These are phyloP conservation scores for Ophiostoma quercus DNA, from an alignment of 2,329 filamentous ascomycete genomes.

Conservation along the genomic window DNA sequence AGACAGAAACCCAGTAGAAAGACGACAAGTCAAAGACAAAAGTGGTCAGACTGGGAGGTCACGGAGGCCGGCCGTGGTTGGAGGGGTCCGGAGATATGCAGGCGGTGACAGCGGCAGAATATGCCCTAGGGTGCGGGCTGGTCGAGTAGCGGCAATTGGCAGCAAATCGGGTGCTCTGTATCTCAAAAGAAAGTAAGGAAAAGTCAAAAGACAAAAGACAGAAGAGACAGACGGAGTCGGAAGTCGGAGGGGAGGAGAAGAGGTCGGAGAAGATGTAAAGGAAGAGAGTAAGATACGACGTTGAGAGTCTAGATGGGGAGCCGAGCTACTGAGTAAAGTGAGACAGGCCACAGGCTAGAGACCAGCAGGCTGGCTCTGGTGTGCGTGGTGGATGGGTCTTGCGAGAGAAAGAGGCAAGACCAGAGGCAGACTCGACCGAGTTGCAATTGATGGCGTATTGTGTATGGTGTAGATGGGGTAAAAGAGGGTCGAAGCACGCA, in stretches of 20 bases:
- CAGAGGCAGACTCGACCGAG: background rate
- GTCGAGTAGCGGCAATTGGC: background rate
- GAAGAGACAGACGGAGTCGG: background rate
- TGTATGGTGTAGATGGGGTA: conserved; percentile 4
- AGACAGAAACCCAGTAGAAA: no score
- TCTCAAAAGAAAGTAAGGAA: no score
- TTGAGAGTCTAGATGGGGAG: background rate
- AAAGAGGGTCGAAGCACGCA: background rate
- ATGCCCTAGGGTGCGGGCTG: background rate
- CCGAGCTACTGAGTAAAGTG: background rate
- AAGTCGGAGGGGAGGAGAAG: background rate
- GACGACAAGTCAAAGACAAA: background rate
- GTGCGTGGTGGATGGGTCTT: background rate
- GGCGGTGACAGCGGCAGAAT: background rate
- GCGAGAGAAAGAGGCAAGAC: background rate
- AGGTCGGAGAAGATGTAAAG: background rate
- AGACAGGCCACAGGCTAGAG: no score
- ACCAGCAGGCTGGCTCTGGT: background rate
- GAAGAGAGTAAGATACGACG: background rate
- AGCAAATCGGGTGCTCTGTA: background rate
- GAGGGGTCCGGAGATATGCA: conserved; percentile 7
- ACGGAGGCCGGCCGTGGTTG: background rate
- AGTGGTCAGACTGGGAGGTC: background rate
- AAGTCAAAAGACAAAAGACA: background rate
- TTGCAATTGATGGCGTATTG: background rate